A percentile compares a stretch with the other conserved stretches of the same genome.
Conservation (phyloP, 306 rosid genomes). For the Vigna radiata region DNA sequence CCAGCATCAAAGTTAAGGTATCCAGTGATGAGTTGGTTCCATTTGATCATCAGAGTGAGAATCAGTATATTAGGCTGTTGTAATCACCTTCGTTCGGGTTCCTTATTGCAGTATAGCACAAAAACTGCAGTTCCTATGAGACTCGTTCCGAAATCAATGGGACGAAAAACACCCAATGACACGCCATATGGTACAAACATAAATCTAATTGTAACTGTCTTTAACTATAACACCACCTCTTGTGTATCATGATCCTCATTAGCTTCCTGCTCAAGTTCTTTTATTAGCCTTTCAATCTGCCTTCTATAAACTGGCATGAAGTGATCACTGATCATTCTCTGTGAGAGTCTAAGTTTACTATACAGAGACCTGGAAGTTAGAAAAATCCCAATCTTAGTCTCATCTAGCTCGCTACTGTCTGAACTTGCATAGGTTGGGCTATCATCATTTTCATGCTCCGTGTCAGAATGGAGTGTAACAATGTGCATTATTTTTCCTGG, state of each 20-base stretch:
- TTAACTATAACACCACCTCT: constrained; percentile 52
- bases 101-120: constrained; percentile 45
- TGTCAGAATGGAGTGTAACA: constrained; percentile 51
- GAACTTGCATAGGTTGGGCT: constrained; percentile 56
- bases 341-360: constrained; percentile 87
- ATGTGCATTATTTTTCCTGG: constrained; percentile 95
- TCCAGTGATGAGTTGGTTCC: constrained; percentile 30
- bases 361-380: constrained; percentile 81
- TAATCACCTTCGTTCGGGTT: constrained; percentile 26
- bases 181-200: constrained; percentile 33
- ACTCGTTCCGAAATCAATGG: constrained; percentile 47
- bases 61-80: constrained; percentile 26
- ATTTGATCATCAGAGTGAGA: constrained; percentile 31
- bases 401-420: constrained; percentile 55
- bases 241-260: constrained; percentile 38
- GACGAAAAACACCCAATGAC: constrained; percentile 46
- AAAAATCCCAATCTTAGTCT: constrained; percentile 73
- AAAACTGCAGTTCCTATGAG: constrained; percentile 44
- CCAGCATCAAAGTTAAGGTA: constrained; percentile 42
- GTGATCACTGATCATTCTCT: constrained; percentile 95
- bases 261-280: constrained; percentile 74
- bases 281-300: constrained; percentile 76
- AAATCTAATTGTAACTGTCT: constrained; percentile 32
- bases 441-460: constrained; percentile 52
- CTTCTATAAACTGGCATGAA: constrained; percentile 91